A percentile compares a stretch with the other conserved stretches of the same genome.
These are phyloP conservation scores for Cudoniella acicularis DNA, from an alignment of 495 filamentous ascomycete genomes.

Conservation along the genomic window DNA sequence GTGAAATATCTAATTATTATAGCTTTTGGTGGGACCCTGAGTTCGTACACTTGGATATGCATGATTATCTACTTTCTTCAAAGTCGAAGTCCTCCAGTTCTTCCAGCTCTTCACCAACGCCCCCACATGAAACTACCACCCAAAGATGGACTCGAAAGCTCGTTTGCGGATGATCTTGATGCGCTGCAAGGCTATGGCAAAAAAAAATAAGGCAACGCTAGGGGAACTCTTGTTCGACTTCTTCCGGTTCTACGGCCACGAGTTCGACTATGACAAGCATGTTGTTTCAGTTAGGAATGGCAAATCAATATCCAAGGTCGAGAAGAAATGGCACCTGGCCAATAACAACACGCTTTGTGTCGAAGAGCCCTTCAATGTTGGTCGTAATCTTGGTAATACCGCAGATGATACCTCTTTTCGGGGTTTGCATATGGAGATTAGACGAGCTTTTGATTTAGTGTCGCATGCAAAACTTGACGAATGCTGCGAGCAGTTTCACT, in stretches of 20 bases:
- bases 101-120: constrained; percentile 81
- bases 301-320: constrained; percentile 73
- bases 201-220: constrained; percentile 74
- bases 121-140: constrained; percentile 58
- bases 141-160: constrained; percentile 59
- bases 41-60: constrained; percentile 99
- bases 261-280: constrained; percentile 80
- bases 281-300: constrained; percentile 88
- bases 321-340: constrained; percentile 78
- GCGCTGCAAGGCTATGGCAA: constrained; percentile 68
- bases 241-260: constrained; percentile 91
- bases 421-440: constrained; percentile 84
- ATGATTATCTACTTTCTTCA: constrained; percentile 97
- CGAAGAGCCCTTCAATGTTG: constrained; percentile 92
- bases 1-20: constrained; percentile 1
- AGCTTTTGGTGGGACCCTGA: constrained; percentile 92
- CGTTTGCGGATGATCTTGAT: constrained; percentile 82
- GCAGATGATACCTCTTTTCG: constrained; percentile 91
- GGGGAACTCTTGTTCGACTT: constrained; percentile 87
- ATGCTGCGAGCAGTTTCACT: constrained; percentile 81
- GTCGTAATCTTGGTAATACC: constrained; percentile 94
- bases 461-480: constrained; percentile 70
- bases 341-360: constrained; percentile 83
- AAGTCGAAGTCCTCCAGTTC: constrained; percentile 77
- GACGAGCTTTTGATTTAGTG: constrained; percentile 79